Evolutionary conservation across 148 eudicot species (phyloP).

Genomic region (Diospyros kaki): DNA sequence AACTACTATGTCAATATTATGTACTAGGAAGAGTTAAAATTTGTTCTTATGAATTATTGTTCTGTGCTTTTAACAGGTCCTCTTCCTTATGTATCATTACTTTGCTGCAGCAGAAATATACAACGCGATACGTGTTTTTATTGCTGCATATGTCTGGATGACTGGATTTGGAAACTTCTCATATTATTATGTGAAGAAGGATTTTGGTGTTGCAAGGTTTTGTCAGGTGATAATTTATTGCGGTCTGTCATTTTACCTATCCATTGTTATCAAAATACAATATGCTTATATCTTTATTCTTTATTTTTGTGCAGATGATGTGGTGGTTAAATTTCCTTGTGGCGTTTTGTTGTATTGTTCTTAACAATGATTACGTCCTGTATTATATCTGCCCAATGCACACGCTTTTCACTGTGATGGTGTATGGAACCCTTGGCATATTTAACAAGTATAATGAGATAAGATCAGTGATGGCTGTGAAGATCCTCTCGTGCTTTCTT

Average conservation of each 20-base stretch:
- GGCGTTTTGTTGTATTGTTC: constrained; percentile 71
- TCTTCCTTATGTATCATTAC: constrained; percentile 90
- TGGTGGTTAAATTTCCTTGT: constrained; percentile 93
- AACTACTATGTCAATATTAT: neutral
- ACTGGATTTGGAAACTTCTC: constrained; percentile 98
- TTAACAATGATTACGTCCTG: constrained; percentile 81
- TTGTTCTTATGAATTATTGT: neutral
- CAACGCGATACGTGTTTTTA: constrained; percentile 89
- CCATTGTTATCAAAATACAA: neutral
- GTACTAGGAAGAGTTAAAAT: neutral
- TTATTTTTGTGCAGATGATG: constrained; percentile 75
- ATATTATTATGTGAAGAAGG: constrained; percentile 83
- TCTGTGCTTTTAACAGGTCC: constrained; percentile 49
- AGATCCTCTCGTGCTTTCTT: constrained; percentile 58
- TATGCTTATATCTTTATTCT: constrained; percentile 8
- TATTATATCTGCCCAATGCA: constrained; percentile 97
- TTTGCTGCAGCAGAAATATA: constrained; percentile 91
- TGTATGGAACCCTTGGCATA: constrained; percentile 91
- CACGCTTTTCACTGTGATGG: constrained; percentile 89
- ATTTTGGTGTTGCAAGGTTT: constrained; percentile 77
- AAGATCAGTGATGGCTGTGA: constrained; percentile 67
- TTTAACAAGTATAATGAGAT: constrained; percentile 77
- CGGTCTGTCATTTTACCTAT: neutral
- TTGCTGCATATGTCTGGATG: constrained; percentile 99
- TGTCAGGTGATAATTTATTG: constrained; percentile 53